Base-by-base conservation (phyloP, 2,329 filamentous ascomycete genomes). In the Fusarium cyanostomum region DNA sequence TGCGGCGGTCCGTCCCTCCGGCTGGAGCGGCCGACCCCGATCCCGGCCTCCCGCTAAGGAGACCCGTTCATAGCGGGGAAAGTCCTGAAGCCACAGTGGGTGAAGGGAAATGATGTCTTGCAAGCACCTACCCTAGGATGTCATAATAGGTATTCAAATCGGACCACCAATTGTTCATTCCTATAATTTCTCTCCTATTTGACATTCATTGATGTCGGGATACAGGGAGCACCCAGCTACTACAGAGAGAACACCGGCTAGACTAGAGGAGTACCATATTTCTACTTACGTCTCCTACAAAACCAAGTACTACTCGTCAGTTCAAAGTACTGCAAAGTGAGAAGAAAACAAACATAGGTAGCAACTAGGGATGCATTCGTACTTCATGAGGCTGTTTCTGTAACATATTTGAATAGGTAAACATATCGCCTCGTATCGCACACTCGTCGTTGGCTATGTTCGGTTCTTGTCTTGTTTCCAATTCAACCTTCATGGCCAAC, bases 351-450 rank as follows among this genome's bases (percentile, higher is more conserved):
- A 31, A 27, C 10, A 49, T 50, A 52, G 30, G 39, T 60, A 45
- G 30, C 21, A 31, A 35, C 39, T 57, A 62, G 56, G 59, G 39
- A 56, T 59, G 15, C 30, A 51, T 48, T 56, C 33, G 18, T 71
- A 58, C 57, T 66, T 51, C 34, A 57, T 54, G 56, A 59, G 51
- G 52, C 52, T 56, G 38, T 56, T 60, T 55, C 56, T 64, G 56
- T 61, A 60, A 38, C 60, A 56, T 52, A 51, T 34, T 52, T 35
- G 49, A 48, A 53, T 37, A 66, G 38, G 56, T 26, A 15, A 35
- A 49, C 50, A 42, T 48, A 45, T 41, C 21, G 21, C 45, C 42
- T 62, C 37, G 18, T 49, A 13, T 44, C 33, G 21, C 44, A 51
- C 43, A 44, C 43, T 58, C 48, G 34, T 39, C 41, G 39, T 52